Conservation (phyloP, 306 rosid species). For the Prunus kanzakura region DNA sequence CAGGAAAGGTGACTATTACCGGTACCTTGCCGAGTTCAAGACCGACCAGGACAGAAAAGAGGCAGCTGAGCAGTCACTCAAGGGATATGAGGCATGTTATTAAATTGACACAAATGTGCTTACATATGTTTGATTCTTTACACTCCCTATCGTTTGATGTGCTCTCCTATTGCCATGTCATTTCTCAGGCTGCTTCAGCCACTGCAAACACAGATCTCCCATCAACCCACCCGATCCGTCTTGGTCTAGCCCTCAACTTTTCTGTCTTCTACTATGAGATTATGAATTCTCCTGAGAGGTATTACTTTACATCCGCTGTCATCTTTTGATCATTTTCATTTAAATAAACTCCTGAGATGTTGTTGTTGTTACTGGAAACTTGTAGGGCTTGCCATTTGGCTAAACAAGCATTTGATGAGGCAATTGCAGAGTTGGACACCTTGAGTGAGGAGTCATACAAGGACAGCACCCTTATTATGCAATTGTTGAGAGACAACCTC, state of each 20-base stretch:
- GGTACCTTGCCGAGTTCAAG: slow-evolving; percentile 56
- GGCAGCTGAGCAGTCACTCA: slow-evolving; percentile 51
- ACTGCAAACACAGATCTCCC: slow-evolving; percentile 91
- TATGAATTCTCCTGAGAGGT: slow-evolving; percentile 98
- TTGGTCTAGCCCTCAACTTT: slow-evolving; percentile 96
- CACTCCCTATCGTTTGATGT: slow-evolving; percentile 14
- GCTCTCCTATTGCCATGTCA: slow-evolving; percentile 15
- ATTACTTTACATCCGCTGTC: slow-evolving; percentile 4
- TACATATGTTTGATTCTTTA: neutral
- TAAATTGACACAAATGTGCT: slow-evolving; percentile 19
- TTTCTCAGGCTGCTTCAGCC: slow-evolving; percentile 70
- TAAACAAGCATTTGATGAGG: slow-evolving; percentile 98
- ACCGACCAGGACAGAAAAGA: slow-evolving; percentile 51
- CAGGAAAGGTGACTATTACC: slow-evolving; percentile 54
- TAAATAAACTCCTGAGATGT: slow-evolving; percentile 20
- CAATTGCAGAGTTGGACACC: slow-evolving; percentile 97
- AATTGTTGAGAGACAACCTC: slow-evolving; percentile 95
- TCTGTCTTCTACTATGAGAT: slow-evolving; percentile 98
- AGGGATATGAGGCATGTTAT: slow-evolving; percentile 65
- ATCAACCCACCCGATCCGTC: slow-evolving; percentile 95
- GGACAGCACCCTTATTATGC: slow-evolving; percentile 99
- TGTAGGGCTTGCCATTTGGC: slow-evolving; percentile 99
- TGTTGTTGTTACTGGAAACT: slow-evolving; percentile 19
- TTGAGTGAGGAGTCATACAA: slow-evolving; percentile 98
- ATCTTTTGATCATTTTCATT: slow-evolving; percentile 6